Evolutionary conservation across 2,329 filamentous ascomycete genomes (phyloP), one percentile per base, ranked within the genome.

Genomic region (Trichoderma pleuroti): DNA sequence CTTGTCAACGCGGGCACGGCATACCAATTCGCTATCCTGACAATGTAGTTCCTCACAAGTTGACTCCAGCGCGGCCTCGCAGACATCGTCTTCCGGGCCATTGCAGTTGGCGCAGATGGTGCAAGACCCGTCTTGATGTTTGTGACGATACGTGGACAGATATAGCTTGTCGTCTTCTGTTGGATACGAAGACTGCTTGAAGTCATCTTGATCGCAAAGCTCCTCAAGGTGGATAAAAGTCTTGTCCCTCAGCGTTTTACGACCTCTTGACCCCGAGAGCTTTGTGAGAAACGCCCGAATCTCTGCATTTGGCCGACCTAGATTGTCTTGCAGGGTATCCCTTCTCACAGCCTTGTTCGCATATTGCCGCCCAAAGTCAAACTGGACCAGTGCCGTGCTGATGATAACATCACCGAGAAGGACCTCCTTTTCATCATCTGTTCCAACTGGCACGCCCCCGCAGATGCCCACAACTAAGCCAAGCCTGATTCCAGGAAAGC

Each of bases 361-460:
- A 2, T 72, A 71, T 62, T 71, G 76, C 24, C 76, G 73, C 1
- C 78, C 79, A 68, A 77, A 73, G 59, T 80, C 78, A 52, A 75
- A 78, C 39, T 80, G 76, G n/a, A 78, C 36, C 2, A 80, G 49
- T 0, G 72, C 73, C 5, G 72, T 72, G 39, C 77, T 76, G 34
- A 80, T 75, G 30, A 79, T 57, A 4, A 77, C 74, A 42, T 78
- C 77, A 3, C 77, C 77, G 1, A 78, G 72, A 0, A 76, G 24
- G 4, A 75, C 72, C 26, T 76, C 76, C 18, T 63, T 34, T 21
- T 70, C 42, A n/a, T 61, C 28, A 24, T 49, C 54, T 8, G 49
- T 60, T 11, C 49, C 34, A 36, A 71, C 62, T 4, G 75, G 77
- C 4, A 75, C 72, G 2, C 61, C 75, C 1, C 77, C 76, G 59